phyloP scores from a whole-genome alignment of 495 filamentous ascomycete genomes.

The Penicillium ochrochloron region DNA sequence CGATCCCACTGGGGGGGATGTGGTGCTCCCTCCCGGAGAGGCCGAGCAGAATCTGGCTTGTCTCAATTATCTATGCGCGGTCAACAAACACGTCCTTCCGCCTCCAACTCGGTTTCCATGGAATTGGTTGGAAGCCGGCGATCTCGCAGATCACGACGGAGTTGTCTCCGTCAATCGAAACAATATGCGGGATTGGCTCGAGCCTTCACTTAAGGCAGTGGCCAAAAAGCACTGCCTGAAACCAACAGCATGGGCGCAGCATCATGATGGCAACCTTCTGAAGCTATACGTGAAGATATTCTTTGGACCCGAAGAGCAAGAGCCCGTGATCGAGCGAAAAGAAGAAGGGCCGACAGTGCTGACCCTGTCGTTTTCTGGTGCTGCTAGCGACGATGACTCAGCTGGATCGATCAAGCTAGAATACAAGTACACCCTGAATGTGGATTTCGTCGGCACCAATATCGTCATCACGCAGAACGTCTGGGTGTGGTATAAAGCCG shows the following conservation, averaged over 20 bases:
- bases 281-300: background rate
- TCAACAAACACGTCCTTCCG: background rate
- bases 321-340: background rate
- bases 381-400: background rate
- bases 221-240: background rate
- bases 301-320: background rate
- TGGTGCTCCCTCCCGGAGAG: too few relatives aligned
- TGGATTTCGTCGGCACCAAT: constrained; percentile 2
- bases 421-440: background rate
- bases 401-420: background rate
- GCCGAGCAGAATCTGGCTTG: too few relatives aligned
- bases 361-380: background rate
- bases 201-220: background rate
- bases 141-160: background rate
- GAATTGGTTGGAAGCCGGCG: background rate
- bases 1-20: too few relatives aligned
- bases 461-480: constrained; percentile 1
- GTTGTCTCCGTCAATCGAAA: background rate
- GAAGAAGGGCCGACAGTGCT: background rate
- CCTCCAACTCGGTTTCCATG: background rate
- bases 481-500: background rate
- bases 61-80: too few relatives aligned
- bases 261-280: background rate
- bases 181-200: background rate
- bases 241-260: background rate